Base-by-base conservation (phyloP, 2,329 filamentous ascomycete species). In the Emergomyces orientalis region DNA sequence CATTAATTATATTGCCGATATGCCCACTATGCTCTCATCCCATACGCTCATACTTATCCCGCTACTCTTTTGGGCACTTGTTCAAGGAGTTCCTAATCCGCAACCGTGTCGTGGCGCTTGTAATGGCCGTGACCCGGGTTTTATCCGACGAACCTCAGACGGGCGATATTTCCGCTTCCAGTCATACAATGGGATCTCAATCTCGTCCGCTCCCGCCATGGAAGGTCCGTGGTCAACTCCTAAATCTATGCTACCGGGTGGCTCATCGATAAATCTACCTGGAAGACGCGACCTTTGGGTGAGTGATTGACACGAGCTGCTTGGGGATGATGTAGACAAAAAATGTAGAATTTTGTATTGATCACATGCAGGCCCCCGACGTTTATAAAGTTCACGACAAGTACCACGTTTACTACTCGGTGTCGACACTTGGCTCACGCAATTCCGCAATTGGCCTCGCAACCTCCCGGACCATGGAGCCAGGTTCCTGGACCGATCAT, bases 401-500 rank as follows among this genome's bases (percentile, higher is more conserved):
- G 0, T 89, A 86, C 75, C 85, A 88, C 68, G 77, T 85, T 55
- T 88, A 86, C 78, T 88, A 89, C 74, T 79, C 82, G 9, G 84
- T 88, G 37, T 85, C 81, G 62, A 76, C 81, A 5, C 85, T 86
- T 63, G 85, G 86, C 1, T 81, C 79, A 1, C 84, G 87, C 59
- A 75, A 81, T 72, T 86, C 83, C 1, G 84, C 84, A 27, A 86
- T 89, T 64, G 87, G 87, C 14, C 75, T 83, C 9, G 82, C 82
- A 0, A 83, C 80, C 0, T 80, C 77, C 19, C 70, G 70, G 8
- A 75, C 75, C 2, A 71, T 74, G 1, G 72, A 73, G 0, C 68
- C 70, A 0, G 73, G 73, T 0, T 63, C 62, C 5, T 77, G 75
- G 75, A 67, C 65, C 5, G 75, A 77, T 52, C 74, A 74, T n/a